Evolutionary conservation across 1,139 yeast genomes (phyloP).

Genomic region (Schizosaccharomyces versatilis): DNA sequence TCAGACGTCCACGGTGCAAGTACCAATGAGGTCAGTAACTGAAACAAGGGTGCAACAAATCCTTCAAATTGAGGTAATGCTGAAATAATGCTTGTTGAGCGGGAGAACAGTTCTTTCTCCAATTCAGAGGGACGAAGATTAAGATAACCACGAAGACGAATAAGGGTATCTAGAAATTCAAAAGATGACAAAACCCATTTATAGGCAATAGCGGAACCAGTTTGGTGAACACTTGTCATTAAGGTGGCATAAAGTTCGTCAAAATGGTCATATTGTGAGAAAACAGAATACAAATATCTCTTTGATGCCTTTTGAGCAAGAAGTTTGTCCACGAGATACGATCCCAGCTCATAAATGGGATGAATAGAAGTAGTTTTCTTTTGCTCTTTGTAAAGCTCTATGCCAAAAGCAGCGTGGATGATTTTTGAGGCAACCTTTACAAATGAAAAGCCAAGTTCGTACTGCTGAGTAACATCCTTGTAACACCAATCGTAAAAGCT

Average conservation of each 20-base stretch:
- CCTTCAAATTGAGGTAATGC: neutral
- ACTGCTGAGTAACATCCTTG: neutral
- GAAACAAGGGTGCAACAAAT: neutral
- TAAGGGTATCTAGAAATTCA: neutral
- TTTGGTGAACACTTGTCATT: neutral
- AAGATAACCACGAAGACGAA: neutral
- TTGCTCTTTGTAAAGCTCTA: neutral
- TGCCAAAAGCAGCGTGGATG: neutral
- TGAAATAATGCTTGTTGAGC: neutral
- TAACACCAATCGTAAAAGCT: slow-evolving; percentile 1
- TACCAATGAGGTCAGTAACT: neutral
- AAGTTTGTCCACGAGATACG: neutral
- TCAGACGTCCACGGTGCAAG: slow-evolving; percentile 1
- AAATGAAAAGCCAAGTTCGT: neutral
- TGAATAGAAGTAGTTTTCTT: neutral
- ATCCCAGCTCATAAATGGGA: neutral
- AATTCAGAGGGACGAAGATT: neutral
- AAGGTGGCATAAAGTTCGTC: neutral
- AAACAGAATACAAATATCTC: neutral
- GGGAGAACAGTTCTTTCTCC: neutral
- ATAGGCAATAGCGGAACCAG: neutral
- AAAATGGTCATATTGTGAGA: neutral
- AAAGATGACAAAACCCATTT: neutral
- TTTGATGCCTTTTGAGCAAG: neutral
- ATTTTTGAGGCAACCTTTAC: neutral